Percentiles rank a stretch among this genome's conserved stretches.
phyloP scores from a whole-genome alignment of 352 stramenopile species.

The Phytophthora pisi region DNA sequence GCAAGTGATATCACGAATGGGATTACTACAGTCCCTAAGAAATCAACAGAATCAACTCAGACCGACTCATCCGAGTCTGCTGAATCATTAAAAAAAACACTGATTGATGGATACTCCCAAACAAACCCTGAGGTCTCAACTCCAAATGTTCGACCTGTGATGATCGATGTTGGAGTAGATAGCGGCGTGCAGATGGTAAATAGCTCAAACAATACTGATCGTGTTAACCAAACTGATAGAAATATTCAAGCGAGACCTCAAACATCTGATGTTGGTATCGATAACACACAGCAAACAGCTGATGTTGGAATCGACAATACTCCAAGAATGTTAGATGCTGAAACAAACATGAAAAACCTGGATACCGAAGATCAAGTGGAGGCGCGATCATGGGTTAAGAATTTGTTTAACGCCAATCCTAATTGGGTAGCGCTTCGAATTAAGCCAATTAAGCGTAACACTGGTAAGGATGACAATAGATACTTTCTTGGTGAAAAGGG shows the following conservation, averaged over 20 bases:
- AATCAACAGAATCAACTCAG: slow-evolving; percentile 17
- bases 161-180: slow-evolving; percentile 7
- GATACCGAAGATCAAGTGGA: slow-evolving; percentile 19
- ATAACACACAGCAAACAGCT: slow-evolving; percentile 1
- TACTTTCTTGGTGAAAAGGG: slow-evolving; percentile 22
- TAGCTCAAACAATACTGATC: slow-evolving; percentile 8
- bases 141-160: slow-evolving; percentile 10
- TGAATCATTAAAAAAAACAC: slow-evolving; percentile 18
- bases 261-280: slow-evolving; percentile 13
- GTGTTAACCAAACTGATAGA: slow-evolving; percentile 7
- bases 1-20: neutral
- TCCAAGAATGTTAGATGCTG: slow-evolving; percentile 14
- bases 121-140: slow-evolving; percentile 24
- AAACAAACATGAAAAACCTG: slow-evolving; percentile 18
- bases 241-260: slow-evolving; percentile 12
- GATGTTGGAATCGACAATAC: slow-evolving; percentile 14
- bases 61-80: slow-evolving; percentile 20
- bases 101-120: slow-evolving; percentile 20
- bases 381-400: slow-evolving; percentile 14
- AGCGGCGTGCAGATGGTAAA: slow-evolving; percentile 4
- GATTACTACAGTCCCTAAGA: neutral
- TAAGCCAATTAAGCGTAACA: slow-evolving; percentile 24
- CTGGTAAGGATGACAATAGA: slow-evolving; percentile 19
- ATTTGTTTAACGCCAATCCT: slow-evolving; percentile 18
- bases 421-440: slow-evolving; percentile 14